These are phyloP conservation scores for Anthracocystis panici-leucophaei DNA, from an alignment of 1,284 basidiomycete genomes.

Conservation along the genomic window DNA sequence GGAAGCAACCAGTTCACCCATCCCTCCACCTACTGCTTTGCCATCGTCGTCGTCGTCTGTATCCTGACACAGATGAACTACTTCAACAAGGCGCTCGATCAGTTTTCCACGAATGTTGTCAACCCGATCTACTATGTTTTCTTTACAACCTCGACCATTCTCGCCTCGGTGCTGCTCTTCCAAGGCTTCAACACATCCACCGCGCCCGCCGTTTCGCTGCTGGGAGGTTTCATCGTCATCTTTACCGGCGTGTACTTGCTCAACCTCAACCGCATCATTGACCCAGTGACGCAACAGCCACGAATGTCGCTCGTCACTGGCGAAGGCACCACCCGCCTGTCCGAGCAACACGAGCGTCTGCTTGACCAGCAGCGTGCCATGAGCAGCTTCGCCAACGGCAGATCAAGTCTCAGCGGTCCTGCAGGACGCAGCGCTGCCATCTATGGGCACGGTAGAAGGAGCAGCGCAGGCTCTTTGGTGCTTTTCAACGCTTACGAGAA, in stretches of 20 bases:
- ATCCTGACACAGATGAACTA: constrained; percentile 98
- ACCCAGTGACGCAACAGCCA: constrained; percentile 61
- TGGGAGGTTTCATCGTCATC: constrained; percentile 68
- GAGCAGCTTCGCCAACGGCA: constrained; percentile 45
- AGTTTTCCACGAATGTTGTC: constrained; percentile 96
- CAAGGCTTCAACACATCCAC: constrained; percentile 94
- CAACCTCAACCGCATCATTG: constrained; percentile 65
- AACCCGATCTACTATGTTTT: constrained; percentile 99
- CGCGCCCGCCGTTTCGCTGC: constrained; percentile 71
- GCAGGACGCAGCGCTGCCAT: constrained; percentile 33
- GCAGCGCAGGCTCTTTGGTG: constrained; percentile 49
- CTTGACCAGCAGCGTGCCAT: constrained; percentile 52
- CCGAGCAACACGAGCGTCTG: constrained; percentile 59
- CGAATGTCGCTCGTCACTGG: constrained; percentile 65
- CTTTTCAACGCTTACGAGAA: constrained; percentile 63
- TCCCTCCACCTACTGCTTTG: constrained; percentile 94
- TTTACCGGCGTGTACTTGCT: constrained; percentile 68
- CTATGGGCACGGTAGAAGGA: constrained; percentile 38
- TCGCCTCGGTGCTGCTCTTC: constrained; percentile 95
- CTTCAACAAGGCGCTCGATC: constrained; percentile 98
- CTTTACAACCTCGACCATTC: constrained; percentile 95
- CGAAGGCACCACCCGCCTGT: constrained; percentile 57
- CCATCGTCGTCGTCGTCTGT: constrained; percentile 83
- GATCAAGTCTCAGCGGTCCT: constrained; percentile 30
- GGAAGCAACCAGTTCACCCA: constrained; percentile 97